Base-by-base conservation (phyloP, 2,329 filamentous ascomycete genomes). In the Colletotrichum camelliae region DNA sequence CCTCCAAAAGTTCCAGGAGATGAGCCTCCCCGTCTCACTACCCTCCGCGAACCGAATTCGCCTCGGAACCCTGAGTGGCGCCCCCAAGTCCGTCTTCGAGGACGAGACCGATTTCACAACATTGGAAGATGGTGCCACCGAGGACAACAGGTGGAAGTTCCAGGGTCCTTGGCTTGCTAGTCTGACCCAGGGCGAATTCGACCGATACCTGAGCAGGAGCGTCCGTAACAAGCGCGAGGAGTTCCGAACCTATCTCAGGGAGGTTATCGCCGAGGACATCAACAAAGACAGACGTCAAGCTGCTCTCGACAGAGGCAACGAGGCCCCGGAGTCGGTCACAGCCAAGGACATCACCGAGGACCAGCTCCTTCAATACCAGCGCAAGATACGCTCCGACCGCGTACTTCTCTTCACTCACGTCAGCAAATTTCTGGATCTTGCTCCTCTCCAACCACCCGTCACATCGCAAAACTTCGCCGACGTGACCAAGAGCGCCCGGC, bases 1-100 rank as follows among this genome's bases (percentile, higher is more conserved):
- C 9, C 87, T 97, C 72, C 89, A 92, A 82, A 98, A 98, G 87
- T 98, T 94, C 87, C 94, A 95, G 82, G 95, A 98, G 83, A 88
- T 98, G 83, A 90, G 91, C 74, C 86, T 98, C 70, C 92, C 95
- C 7, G 86, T 98, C 75, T 90, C 93, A 21, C 87, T 91, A 2
- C 89, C 90, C 1, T 52, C 29, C 27, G 37, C 16, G 18, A 74
- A n/a, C 78, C 77, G 16, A 24, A 75, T 61, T 75, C 74, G 70
- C 18, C 48, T 76, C 3, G 60, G 35, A 9, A 57, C 55, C 15
- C 7, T 76, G n/a, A 78, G 60, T 4, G 72, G 73, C 3, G 71
- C 83, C 74, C 82, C 81, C 61, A 87, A 84, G 78, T 92, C 91
- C 4, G 91, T 92, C 4, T 93, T 93, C 64, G 91, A 93, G 78